Percentiles rank a stretch among this genome's conserved stretches.
Evolutionary conservation across 148 eudicot species (phyloP).

Genomic region (Rhododendron mucronatum): DNA sequence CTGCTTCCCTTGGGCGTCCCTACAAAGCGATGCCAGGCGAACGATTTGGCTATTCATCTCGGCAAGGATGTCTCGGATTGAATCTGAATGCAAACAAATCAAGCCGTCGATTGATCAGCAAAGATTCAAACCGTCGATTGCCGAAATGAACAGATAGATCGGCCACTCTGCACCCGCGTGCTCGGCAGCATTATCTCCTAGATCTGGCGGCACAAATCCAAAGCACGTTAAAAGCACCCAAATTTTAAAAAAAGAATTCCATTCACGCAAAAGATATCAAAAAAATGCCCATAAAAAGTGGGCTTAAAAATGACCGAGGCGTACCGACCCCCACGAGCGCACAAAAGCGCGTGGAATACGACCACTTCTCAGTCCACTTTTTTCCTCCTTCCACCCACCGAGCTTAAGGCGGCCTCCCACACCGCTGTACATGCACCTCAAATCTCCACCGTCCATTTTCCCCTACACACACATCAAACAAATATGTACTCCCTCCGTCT

Average conservation of each 20-base stretch:
- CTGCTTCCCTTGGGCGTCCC: too few species aligned
- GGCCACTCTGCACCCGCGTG: too few species aligned
- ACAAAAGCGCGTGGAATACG: background rate
- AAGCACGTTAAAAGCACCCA: background rate
- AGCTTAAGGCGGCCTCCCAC: background rate
- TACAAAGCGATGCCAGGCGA: too few species aligned
- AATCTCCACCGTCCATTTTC: conserved; percentile 1
- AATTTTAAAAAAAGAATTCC: background rate
- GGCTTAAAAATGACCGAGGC: background rate
- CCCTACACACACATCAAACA: background rate
- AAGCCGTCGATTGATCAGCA: too few species aligned
- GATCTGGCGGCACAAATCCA: background rate
- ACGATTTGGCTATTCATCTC: too few species aligned
- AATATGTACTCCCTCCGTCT: background rate
- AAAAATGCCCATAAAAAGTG: conserved; percentile 4
- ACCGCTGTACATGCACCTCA: background rate
- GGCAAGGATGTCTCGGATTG: too few species aligned
- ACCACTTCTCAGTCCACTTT: background rate
- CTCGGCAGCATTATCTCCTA: background rate
- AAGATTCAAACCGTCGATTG: too few species aligned
- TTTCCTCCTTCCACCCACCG: background rate
- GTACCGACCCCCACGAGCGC: background rate
- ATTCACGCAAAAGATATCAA: background rate
- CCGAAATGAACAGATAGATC: too few species aligned
- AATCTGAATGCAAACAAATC: too few species aligned